Evolutionary conservation across 805 yeast species (phyloP), one percentile per base, ranked within the genome.

Genomic region (Candida tallmaniae): DNA sequence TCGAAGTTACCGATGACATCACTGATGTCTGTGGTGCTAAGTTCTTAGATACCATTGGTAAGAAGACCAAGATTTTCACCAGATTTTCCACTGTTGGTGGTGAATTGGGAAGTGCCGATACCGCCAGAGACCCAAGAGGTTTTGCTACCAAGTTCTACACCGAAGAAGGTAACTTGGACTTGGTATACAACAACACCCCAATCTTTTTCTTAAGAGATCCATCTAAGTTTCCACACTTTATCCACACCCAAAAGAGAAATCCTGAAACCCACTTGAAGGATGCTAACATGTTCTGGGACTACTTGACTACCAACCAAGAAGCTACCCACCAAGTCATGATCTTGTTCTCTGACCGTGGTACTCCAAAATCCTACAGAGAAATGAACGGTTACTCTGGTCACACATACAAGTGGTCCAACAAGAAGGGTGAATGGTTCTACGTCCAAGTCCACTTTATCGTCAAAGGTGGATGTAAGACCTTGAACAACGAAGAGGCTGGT

Each of bases 61-160:
- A 85, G 66, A 83, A 78, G 62, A 84, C 95, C 23, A 76, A 74
- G 54, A 71, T 79, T 41, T 67, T 78, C 39, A 78, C 83, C 16
- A 72, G 96, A 60, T 84, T 85, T 63, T 83, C 93, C 47, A 84
- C 93, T 20, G 95, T 84, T 36, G 94, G 93, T 49, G 93, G 93
- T 45, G 94, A 85, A 61, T 60, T 67, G 35, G 95, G 93, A 31
- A 74, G 87, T 24, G 78, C 93, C 2, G 94, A 84, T 56, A 72
- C 89, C 28, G 86, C 83, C 18, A 77, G 95, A 67, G 95, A 84
- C 59, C 94, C 94, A 50, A 75, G 94, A 67, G 95, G 95, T 13
- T 82, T 83, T 53, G 73, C 93, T 33, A 75, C 80, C 50, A 84
- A 85, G 62, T 72, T 84, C 42, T 82, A 83, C 63, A 83, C 94